These are phyloP conservation scores for Mucor lusitanicus DNA, from an alignment of 371 early-diverging fungal genomes.

Conservation along the genomic window DNA sequence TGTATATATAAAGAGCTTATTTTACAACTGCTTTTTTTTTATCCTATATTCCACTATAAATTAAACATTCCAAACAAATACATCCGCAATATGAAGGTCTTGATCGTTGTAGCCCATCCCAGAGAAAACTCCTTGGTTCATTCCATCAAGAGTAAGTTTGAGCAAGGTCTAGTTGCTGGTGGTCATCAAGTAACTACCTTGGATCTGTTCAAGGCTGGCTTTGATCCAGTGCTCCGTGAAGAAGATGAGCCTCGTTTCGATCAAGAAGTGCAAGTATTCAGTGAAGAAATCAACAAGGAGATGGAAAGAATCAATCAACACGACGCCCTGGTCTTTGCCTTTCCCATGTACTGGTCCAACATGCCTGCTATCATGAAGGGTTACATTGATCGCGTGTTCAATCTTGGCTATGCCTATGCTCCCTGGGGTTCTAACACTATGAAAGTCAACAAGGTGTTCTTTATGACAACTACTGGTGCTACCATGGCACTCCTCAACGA, in stretches of 20 bases:
- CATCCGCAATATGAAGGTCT: slow-evolving; percentile 2
- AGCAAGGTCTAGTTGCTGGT: background rate
- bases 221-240: background rate
- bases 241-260: background rate
- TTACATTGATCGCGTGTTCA: slow-evolving; percentile 3
- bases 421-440: background rate
- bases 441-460: background rate
- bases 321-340: slow-evolving; percentile 2
- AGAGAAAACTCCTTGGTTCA: slow-evolving; percentile 7
- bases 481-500: no score
- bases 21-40: background rate
- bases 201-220: background rate
- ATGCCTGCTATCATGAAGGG: slow-evolving; percentile 12
- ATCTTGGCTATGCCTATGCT: background rate
- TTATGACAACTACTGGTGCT: background rate
- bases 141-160: background rate
- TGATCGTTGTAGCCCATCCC: slow-evolving; percentile 4
- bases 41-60: background rate
- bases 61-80: background rate
- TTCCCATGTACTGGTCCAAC: slow-evolving; percentile 3
- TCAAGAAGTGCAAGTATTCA: background rate
- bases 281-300: background rate
- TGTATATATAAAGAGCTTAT: background rate
- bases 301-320: background rate
- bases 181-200: slow-evolving; percentile 4